Percentiles rank a stretch among this genome's conserved stretches.
Conservation (phyloP, 352 stramenopile genomes). For the Nothophytophthora sp. region DNA sequence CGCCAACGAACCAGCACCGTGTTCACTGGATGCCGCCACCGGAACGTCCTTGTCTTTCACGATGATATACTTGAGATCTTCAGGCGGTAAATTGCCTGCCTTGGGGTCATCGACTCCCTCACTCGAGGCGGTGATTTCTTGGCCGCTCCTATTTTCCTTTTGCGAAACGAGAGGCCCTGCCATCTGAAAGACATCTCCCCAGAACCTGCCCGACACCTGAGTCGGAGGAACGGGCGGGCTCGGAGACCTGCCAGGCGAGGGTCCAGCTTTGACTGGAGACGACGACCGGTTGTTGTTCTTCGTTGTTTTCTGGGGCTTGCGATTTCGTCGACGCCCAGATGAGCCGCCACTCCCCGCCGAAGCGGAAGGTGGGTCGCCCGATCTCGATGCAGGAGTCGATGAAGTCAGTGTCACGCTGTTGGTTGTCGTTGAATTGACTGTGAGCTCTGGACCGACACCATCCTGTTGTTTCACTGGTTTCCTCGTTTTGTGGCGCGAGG, state of each 20-base stretch:
- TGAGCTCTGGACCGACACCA: neutral
- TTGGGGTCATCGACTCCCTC: constrained; percentile 6
- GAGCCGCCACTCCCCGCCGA: neutral
- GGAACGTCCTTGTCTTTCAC: constrained; percentile 6
- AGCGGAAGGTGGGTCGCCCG: constrained; percentile 1
- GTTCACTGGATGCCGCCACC: constrained; percentile 4
- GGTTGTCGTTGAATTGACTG: neutral
- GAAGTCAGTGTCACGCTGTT: neutral
- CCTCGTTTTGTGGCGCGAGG: neutral
- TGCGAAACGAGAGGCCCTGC: constrained; percentile 18
- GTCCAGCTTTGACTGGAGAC: constrained; percentile 18
- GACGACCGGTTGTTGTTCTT: constrained; percentile 24
- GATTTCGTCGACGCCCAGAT: constrained; percentile 30
- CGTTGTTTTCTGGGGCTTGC: constrained; percentile 34
- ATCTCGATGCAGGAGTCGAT: constrained; percentile 3
- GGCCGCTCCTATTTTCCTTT: neutral
- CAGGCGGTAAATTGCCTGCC: constrained; percentile 9
- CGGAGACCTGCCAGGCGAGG: constrained; percentile 9
- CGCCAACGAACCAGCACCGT: neutral
- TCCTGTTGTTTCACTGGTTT: neutral
- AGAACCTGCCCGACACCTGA: constrained; percentile 17
- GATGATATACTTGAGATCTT: constrained; percentile 24
- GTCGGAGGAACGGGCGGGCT: constrained; percentile 8
- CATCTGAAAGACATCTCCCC: constrained; percentile 20
- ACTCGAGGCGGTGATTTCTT: constrained; percentile 3